These are phyloP conservation scores for Colletotrichum liriopes DNA, from an alignment of 2,329 filamentous ascomycete genomes.

Conservation along the genomic window DNA sequence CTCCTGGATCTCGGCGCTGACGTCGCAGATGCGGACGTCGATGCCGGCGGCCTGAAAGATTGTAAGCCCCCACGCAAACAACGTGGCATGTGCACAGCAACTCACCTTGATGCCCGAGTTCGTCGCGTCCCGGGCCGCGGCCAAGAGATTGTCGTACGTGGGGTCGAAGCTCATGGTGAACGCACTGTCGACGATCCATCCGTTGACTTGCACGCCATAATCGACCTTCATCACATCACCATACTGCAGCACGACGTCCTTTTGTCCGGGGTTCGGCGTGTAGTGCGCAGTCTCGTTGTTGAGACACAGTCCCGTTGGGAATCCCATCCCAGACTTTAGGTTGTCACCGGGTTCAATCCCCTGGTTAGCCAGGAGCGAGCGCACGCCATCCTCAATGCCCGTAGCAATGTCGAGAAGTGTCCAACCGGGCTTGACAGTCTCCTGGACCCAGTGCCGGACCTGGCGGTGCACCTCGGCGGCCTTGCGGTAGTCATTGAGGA, in stretches of 20 bases:
- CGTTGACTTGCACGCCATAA: conserved; percentile 86
- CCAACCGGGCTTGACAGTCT: conserved; percentile 86
- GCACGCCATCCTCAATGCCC: conserved; percentile 88
- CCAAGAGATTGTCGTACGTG: conserved; percentile 81
- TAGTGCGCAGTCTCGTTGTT: conserved; percentile 92
- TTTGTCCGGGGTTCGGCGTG: conserved; percentile 89
- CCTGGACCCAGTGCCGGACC: conserved; percentile 87
- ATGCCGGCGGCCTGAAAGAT: conserved; percentile 75
- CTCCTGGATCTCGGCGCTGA: conserved; percentile 88
- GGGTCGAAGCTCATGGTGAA: conserved; percentile 85
- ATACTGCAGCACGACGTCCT: conserved; percentile 76
- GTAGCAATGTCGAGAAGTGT: conserved; percentile 86
- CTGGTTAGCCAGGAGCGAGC: conserved; percentile 81
- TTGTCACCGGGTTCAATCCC: conserved; percentile 85
- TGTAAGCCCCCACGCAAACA: not conserved
- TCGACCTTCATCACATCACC: conserved; percentile 88
- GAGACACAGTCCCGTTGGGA: conserved; percentile 86
- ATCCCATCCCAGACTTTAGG: conserved; percentile 85
- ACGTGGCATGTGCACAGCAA: accelerated
- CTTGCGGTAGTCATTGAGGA: conserved; percentile 85
- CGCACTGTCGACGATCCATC: conserved; percentile 85
- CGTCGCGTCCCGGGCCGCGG: conserved; percentile 82
- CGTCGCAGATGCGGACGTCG: conserved; percentile 89
- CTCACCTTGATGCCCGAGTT: conserved; percentile 83
- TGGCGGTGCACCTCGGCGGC: conserved; percentile 92